phyloP scores from a whole-genome alignment of 106 monocot genomes.

The Gastrodia elata region DNA sequence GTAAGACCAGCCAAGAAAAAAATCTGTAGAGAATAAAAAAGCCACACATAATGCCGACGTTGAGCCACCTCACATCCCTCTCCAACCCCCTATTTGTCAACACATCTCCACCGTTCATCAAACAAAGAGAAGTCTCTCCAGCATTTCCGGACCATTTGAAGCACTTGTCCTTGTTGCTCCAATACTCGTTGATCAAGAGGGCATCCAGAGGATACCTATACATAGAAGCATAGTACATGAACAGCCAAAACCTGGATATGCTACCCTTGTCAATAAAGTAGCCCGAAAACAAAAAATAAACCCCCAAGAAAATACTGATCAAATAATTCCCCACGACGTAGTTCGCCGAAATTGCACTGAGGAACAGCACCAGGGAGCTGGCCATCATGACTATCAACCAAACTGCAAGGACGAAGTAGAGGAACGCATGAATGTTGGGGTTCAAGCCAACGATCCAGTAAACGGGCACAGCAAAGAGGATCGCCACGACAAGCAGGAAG shows the following conservation, averaged over 20 bases:
- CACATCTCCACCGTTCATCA: constrained; percentile 64
- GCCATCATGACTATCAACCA: constrained; percentile 91
- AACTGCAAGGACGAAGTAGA: constrained; percentile 60
- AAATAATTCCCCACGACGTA: constrained; percentile 90
- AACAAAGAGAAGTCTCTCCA: constrained; percentile 17
- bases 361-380: constrained; percentile 73
- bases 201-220: constrained; percentile 82
- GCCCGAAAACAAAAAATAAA: constrained; percentile 95
- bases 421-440: constrained; percentile 36
- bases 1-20: constrained; percentile 65
- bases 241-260: constrained; percentile 77
- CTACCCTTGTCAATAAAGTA: constrained; percentile 87
- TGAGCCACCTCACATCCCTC: constrained; percentile 57
- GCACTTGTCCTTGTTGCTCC: constrained; percentile 42
- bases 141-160: constrained; percentile 36
- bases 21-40: constrained; percentile 77
- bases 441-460: constrained; percentile 88
- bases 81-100: constrained; percentile 61
- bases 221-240: constrained; percentile 87
- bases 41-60: constrained; percentile 67
- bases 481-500: constrained; percentile 66
- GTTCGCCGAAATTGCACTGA: constrained; percentile 70
- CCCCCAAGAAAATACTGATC: constrained; percentile 54
- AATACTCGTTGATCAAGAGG: constrained; percentile 80
- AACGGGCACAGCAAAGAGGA: constrained; percentile 60